Conservation (phyloP, 805 yeast genomes). For the Ogataea nitratoaversa region DNA sequence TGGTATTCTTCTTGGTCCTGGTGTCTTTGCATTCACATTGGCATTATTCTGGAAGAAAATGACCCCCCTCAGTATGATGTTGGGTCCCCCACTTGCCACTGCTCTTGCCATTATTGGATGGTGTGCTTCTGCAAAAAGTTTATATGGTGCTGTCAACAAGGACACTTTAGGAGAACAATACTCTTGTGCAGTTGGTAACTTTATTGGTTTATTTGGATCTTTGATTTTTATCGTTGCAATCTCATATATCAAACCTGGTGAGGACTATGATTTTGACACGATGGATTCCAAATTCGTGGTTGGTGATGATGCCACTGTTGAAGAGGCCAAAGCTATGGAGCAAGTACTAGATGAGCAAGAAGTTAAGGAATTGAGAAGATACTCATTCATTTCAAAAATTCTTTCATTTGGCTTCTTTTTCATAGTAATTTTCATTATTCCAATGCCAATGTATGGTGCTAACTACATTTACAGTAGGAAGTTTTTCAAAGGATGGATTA, state of each 20-base stretch:
- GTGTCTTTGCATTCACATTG: conserved; percentile 42
- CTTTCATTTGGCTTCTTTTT: conserved; percentile 24
- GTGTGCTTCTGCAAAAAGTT: conserved; percentile 39
- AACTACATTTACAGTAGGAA: conserved; percentile 29
- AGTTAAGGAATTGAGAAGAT: conserved; percentile 18
- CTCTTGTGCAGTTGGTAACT: conserved; percentile 41
- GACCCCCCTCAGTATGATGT: conserved; percentile 33
- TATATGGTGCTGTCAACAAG: conserved; percentile 41
- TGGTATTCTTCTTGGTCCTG: conserved; percentile 50
- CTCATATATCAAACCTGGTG: conserved; percentile 24
- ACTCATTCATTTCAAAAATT: conserved; percentile 22
- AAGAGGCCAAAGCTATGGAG: conserved; percentile 28
- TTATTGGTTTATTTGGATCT: conserved; percentile 33
- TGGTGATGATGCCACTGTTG: conserved; percentile 33
- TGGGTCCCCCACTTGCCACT: conserved; percentile 47
- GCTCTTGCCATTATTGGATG: conserved; percentile 49
- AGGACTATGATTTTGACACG: conserved; percentile 25
- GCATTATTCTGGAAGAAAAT: conserved; percentile 39
- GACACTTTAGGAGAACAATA: conserved; percentile 41
- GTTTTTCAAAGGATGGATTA: conserved; percentile 32
- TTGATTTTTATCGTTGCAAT: conserved; percentile 27
- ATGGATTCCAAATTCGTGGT: conserved; percentile 24
- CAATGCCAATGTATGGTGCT: conserved; percentile 32
- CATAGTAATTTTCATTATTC: conserved; percentile 26
- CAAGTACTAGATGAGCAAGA: conserved; percentile 10